A percentile compares a stretch with the other conserved stretches of the same genome.
Evolutionary conservation across 2,329 filamentous ascomycete species (phyloP).

Genomic region (Microascus cirrosus): DNA sequence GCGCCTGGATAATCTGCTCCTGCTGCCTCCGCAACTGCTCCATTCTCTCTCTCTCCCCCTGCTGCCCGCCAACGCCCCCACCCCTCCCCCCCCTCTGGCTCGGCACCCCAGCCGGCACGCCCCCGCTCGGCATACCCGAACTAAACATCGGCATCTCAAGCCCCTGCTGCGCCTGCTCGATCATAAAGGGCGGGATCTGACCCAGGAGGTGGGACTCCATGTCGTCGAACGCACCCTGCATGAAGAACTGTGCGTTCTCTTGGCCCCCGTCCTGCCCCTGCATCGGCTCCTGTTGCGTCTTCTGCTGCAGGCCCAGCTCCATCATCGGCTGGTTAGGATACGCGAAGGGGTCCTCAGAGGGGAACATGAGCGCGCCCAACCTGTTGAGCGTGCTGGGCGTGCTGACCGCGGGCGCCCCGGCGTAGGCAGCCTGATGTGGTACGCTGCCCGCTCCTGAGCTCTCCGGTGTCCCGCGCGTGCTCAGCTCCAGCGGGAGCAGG

Average conservation of each 20-base stretch:
- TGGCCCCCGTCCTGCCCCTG: constrained; percentile 11
- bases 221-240: constrained; percentile 46
- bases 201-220: constrained; percentile 65
- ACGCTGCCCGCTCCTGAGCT: constrained; percentile 29
- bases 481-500: constrained; percentile 32
- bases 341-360: constrained; percentile 64
- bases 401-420: constrained; percentile 9
- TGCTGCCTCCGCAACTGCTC: constrained; percentile 5
- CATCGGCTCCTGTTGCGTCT: constrained; percentile 19
- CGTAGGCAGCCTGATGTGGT: constrained; percentile 14
- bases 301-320: constrained; percentile 34
- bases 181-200: constrained; percentile 60
- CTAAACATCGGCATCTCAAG: constrained; percentile 1
- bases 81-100: constrained; percentile 12
- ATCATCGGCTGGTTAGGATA: constrained; percentile 70
- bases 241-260: constrained; percentile 34
- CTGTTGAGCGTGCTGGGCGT: constrained; percentile 44
- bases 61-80: constrained; percentile 26
- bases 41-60: constrained; percentile 11
- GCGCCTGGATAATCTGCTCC: constrained; percentile 37
- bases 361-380: constrained; percentile 71
- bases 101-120: background rate
- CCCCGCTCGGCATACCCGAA: background rate
- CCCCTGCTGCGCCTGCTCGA: constrained; percentile 14
- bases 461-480: constrained; percentile 28